A percentile compares a stretch with the other conserved stretches of the same genome.
These are phyloP conservation scores for Starmerella stellata DNA, from an alignment of 805 yeast species.

Conservation along the genomic window DNA sequence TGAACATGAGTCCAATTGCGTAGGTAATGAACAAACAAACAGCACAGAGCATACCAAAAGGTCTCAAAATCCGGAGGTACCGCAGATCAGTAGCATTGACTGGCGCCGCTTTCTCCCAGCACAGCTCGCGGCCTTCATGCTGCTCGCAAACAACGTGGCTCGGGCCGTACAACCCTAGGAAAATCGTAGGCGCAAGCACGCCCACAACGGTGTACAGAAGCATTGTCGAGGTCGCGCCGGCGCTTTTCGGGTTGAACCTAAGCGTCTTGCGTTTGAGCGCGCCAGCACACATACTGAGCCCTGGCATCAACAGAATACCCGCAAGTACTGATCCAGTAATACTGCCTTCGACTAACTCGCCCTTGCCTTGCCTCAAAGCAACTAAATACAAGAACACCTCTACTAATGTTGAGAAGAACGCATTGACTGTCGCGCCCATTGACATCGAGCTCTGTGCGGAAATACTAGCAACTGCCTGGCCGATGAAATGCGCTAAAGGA, in stretches of 20 bases:
- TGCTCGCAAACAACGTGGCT: constrained; percentile 50
- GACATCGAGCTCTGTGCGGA: constrained; percentile 99
- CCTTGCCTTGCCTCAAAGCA: constrained; percentile 70
- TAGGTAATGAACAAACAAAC: constrained; percentile 65
- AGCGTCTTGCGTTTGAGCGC: constrained; percentile 85
- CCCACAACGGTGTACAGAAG: constrained; percentile 74
- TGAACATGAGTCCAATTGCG: constrained; percentile 75
- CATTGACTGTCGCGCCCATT: constrained; percentile 93
- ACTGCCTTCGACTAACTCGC: constrained; percentile 83
- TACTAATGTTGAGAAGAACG: constrained; percentile 89
- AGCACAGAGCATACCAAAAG: constrained; percentile 69
- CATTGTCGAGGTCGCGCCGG: constrained; percentile 96
- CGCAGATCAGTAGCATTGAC: constrained; percentile 44
- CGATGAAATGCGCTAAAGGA: constrained; percentile 91
- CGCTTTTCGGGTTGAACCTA: constrained; percentile 85
- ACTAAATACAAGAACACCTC: constrained; percentile 86
- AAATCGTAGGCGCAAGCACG: constrained; percentile 79
- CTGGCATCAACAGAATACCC: constrained; percentile 81
- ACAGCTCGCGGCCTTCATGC: constrained; percentile 18
- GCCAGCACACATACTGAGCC: constrained; percentile 94
- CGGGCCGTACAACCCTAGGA: constrained; percentile 77
- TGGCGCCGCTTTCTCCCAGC: constrained; percentile 54
- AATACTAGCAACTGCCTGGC: constrained; percentile 98
- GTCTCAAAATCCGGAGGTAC: constrained; percentile 52
- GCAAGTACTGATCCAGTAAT: constrained; percentile 86